phyloP scores from a whole-genome alignment of 2,329 filamentous ascomycete genomes.

The Aureobasidium sp. region DNA sequence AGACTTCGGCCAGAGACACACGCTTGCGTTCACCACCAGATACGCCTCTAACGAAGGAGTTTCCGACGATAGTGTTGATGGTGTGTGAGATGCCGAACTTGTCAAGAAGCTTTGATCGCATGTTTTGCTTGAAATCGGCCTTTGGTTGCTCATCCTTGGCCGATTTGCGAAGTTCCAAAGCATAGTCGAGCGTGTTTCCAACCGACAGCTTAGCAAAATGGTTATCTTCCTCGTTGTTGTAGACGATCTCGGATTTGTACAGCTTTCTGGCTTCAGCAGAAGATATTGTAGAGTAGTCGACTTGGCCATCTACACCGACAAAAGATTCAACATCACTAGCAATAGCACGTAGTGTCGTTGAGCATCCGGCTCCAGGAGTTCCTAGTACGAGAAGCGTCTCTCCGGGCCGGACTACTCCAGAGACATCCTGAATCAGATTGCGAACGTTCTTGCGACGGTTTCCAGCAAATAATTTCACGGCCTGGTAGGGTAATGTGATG shows the following conservation, averaged over 20 bases:
- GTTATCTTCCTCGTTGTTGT: constrained; percentile 40
- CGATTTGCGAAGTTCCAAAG: constrained; percentile 48
- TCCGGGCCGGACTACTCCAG: constrained; percentile 11
- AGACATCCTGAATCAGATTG: constrained; percentile 13
- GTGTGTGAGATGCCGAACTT: constrained; percentile 59
- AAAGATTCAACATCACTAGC: constrained; percentile 44
- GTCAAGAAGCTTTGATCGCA: constrained; percentile 60
- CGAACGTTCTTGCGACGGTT: not conserved
- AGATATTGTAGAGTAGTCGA: constrained; percentile 32
- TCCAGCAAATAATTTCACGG: constrained; percentile 6
- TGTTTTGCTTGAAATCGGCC: constrained; percentile 47
- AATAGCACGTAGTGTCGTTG: constrained; percentile 58
- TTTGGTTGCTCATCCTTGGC: constrained; percentile 47
- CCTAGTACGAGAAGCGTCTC: constrained; percentile 17
- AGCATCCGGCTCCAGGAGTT: constrained; percentile 39
- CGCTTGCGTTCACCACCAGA: constrained; percentile 51
- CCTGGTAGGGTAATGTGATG: constrained; percentile 5
- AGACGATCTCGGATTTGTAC: constrained; percentile 53
- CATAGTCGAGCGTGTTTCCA: constrained; percentile 48
- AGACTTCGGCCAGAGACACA: constrained; percentile 50
- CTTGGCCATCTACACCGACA: constrained; percentile 45
- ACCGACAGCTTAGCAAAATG: constrained; percentile 51
- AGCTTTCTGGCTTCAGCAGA: constrained; percentile 61
- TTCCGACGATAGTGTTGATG: constrained; percentile 45
- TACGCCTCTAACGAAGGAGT: constrained; percentile 53